Evolutionary conservation across 1,284 basidiomycete genomes (phyloP).

Genomic region (Rhodofomes roseus): DNA sequence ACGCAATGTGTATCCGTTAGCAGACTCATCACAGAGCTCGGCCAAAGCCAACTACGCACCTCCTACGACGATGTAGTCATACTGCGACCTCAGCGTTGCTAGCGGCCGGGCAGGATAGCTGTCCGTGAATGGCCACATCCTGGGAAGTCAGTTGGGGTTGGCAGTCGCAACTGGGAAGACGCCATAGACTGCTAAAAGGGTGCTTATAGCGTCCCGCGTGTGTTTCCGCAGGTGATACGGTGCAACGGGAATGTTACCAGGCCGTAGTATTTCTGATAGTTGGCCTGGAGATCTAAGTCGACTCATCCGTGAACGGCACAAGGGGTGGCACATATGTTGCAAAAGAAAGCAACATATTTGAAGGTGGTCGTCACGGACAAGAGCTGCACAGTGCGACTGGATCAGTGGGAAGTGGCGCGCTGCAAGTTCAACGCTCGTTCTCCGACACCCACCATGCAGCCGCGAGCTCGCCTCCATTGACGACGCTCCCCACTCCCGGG

Average conservation of each 20-base stretch:
- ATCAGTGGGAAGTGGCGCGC: too few relatives aligned
- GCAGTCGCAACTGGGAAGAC: too few relatives aligned
- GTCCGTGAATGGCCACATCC: not conserved
- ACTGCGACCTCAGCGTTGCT: not conserved
- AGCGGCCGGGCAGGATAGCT: not conserved
- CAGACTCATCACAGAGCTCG: not conserved
- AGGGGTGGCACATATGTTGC: too few relatives aligned
- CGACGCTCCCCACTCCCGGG: not conserved
- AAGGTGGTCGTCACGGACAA: too few relatives aligned
- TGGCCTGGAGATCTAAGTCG: too few relatives aligned
- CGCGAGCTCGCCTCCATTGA: not conserved
- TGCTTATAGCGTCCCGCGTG: too few relatives aligned
- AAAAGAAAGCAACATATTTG: too few relatives aligned
- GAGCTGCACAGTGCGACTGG: too few relatives aligned
- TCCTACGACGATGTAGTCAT: constrained; percentile 7
- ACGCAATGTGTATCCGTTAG: not conserved
- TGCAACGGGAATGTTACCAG: too few relatives aligned
- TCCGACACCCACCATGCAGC: not conserved
- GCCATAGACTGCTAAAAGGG: not conserved
- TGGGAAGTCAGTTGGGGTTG: not conserved
- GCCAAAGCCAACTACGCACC: not conserved
- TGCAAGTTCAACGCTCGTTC: too few relatives aligned
- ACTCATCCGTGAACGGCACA: too few relatives aligned
- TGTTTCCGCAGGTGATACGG: not conserved
- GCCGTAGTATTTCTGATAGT: too few relatives aligned